Evolutionary conservation across 2,329 filamentous ascomycete species (phyloP).

Genomic region (Paracamarosporium sp.): DNA sequence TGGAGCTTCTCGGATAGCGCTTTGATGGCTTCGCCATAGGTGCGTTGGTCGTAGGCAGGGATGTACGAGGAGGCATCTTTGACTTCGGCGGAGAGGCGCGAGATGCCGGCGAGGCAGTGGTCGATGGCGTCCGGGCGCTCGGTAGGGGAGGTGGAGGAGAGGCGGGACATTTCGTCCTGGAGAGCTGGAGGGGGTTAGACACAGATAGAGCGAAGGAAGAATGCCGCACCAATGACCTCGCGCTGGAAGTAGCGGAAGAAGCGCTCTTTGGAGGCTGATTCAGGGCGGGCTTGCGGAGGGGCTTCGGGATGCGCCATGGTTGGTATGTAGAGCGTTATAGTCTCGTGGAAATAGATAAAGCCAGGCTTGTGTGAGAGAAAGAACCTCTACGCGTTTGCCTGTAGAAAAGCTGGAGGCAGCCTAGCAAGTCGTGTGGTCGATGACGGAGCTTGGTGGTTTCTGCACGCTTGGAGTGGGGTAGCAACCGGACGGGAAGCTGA

Average conservation of each 20-base stretch:
- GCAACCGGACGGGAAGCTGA: not conserved
- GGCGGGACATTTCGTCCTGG: conserved; percentile 74
- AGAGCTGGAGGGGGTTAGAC: conserved; percentile 64
- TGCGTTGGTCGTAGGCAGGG: conserved; percentile 87
- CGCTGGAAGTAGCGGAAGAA: conserved; percentile 87
- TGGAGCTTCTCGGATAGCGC: conserved; percentile 79
- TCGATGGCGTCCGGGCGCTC: conserved; percentile 84
- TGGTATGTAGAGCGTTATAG: not conserved
- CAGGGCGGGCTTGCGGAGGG: conserved; percentile 14
- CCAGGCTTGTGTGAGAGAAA: too few relatives aligned
- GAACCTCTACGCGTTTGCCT: too few relatives aligned
- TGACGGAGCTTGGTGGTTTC: not conserved
- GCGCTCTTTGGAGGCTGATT: conserved; percentile 68
- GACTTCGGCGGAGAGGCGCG: conserved; percentile 81
- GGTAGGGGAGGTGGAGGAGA: conserved; percentile 67
- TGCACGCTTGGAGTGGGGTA: conserved; percentile 1
- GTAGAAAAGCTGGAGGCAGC: too few relatives aligned
- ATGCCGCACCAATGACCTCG: conserved; percentile 68
- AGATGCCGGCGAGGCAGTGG: conserved; percentile 79
- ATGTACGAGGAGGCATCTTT: conserved; percentile 83
- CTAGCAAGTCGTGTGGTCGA: not conserved
- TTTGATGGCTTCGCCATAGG: conserved; percentile 80
- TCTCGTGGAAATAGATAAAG: too few relatives aligned
- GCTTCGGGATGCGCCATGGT: conserved; percentile 13
- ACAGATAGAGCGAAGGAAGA: not conserved